These are phyloP conservation scores for Penicillium sclerotiorum DNA, from an alignment of 2,329 filamentous ascomycete genomes.

Conservation along the genomic window DNA sequence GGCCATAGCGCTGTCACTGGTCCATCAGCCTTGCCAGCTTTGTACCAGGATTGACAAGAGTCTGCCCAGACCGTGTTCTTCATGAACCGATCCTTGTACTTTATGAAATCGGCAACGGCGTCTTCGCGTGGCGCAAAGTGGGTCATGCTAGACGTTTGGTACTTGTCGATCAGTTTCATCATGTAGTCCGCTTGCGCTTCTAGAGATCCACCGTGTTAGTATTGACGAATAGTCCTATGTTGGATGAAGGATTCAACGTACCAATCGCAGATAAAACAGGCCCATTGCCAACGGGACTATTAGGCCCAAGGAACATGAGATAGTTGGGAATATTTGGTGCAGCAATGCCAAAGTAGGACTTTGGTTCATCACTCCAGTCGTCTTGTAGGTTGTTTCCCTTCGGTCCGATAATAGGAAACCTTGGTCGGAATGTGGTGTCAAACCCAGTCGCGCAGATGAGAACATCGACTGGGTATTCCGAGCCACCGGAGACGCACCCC, in stretches of 20 bases:
- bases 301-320: conserved; percentile 36
- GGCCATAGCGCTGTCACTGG: conserved; percentile 25
- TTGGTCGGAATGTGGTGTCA: conserved; percentile 42
- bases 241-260: neutral
- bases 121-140: conserved; percentile 22
- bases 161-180: conserved; percentile 40
- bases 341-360: conserved; percentile 51
- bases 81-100: conserved; percentile 38
- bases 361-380: conserved; percentile 45
- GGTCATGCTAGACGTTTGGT: conserved; percentile 20
- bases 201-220: no score
- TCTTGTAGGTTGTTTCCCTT: conserved; percentile 47
- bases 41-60: conserved; percentile 41
- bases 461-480: conserved; percentile 17
- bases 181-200: conserved; percentile 47
- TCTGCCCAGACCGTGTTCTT: conserved; percentile 39
- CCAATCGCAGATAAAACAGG: conserved; percentile 34
- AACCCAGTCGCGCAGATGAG: conserved; percentile 12
- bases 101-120: conserved; percentile 37
- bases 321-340: conserved; percentile 54
- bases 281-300: conserved; percentile 48
- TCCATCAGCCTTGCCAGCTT: conserved; percentile 30
- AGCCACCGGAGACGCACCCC: conserved; percentile 32
- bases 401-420: conserved; percentile 47
- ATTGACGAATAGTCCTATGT: no score